phyloP scores from a whole-genome alignment of 2,329 filamentous ascomycete genomes.

The Botrytis fragariae region DNA sequence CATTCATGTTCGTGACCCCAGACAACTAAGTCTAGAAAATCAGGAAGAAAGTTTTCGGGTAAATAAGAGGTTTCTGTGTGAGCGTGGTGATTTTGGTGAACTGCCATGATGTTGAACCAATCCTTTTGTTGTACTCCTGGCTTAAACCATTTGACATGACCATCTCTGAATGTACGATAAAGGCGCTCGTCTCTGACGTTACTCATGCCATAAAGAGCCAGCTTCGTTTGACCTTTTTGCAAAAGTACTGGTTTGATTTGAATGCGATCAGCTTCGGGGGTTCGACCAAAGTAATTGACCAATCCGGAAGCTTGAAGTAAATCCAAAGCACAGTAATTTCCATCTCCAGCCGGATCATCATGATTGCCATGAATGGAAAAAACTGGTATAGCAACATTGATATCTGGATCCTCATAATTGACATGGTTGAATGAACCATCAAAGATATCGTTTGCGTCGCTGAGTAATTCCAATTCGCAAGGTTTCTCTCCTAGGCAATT shows the following conservation, averaged over 20 bases:
- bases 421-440: constrained; percentile 87
- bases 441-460: constrained; percentile 88
- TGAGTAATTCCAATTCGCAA: constrained; percentile 90
- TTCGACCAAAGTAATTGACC: constrained; percentile 93
- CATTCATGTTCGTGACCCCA: constrained; percentile 99
- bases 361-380: constrained; percentile 99
- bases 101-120: constrained; percentile 94
- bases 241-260: constrained; percentile 86
- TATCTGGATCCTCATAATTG: constrained; percentile 96
- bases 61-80: constrained; percentile 92
- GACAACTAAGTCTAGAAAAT: constrained; percentile 86
- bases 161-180: constrained; percentile 88
- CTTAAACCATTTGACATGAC: constrained; percentile 90
- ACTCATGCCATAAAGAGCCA: constrained; percentile 90
- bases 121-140: constrained; percentile 76
- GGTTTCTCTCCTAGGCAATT: constrained; percentile 95
- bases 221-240: constrained; percentile 89
- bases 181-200: constrained; percentile 95
- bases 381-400: constrained; percentile 94
- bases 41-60: constrained; percentile 87
- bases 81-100: constrained; percentile 94
- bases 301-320: constrained; percentile 86
- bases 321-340: constrained; percentile 86
- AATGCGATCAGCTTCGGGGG: constrained; percentile 90
- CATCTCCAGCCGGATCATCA: constrained; percentile 96